Base-by-base conservation (phyloP, 371 early-diverging fungal species). In the Basidiobolus meristosporus region DNA sequence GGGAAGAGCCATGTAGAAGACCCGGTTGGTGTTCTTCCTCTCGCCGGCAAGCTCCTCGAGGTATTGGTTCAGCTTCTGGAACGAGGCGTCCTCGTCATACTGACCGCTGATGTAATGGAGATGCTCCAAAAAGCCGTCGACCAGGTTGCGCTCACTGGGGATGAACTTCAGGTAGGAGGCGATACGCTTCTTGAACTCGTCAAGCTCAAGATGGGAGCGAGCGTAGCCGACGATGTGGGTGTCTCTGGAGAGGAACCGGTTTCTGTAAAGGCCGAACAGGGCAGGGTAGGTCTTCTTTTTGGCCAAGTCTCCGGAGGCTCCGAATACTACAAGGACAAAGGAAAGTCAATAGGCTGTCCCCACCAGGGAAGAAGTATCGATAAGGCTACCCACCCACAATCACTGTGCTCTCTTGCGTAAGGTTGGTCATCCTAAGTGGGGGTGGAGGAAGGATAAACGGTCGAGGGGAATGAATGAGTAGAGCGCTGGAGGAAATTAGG, bases 251-350 rank as follows among this genome's bases (percentile, higher is more conserved):
- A 95, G 63, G 48, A 80, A 77, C 0, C 56, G 59, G 52, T 74
- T 72, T 45, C 64, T 67, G 57, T 60, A 90, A 28, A 90, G 75
- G 35, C 74, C 81, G 58, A 74, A 99, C 12, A 96, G 73, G 0
- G 98, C 91, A 12, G 98, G 98, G 57, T 89, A 97, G 18, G 98
- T 91, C 68, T 98, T 98, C 52, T 92, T 92, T 59, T 82, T 90
- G n/a, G 92, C 96, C 43, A 95, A 72, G 50, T 95, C 96, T 16
- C 96, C 91, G 7, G 87, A 87, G 22, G 91, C 91, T 17, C 91
- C 91, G 32, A 90, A 66, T 2, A 90, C 90, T 67, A 35, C 26
- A 36, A 18, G 18, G 7, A 34, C 4, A 30, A 9, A n/a, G n/a
- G n/a, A n/a, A n/a, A n/a, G n/a, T n/a, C n/a, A n/a, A n/a, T n/a